These are phyloP conservation scores for Trichoderma reesei DNA, from an alignment of 495 filamentous ascomycete genomes.

Conservation along the genomic window DNA sequence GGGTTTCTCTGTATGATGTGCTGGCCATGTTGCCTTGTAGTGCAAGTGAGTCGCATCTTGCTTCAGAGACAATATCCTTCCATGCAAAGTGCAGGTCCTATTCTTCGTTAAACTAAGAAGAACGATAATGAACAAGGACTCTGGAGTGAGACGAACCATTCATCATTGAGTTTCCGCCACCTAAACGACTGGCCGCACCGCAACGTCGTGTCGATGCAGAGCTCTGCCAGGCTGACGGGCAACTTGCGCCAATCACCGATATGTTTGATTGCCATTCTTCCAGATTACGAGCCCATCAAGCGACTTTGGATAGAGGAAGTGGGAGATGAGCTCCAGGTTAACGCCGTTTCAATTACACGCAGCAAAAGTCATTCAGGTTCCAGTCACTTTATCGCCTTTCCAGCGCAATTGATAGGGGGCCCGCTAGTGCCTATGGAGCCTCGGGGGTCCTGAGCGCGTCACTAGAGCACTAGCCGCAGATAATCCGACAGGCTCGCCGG, in stretches of 20 bases:
- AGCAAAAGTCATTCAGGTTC: neutral
- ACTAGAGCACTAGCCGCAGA: slow-evolving; percentile 1
- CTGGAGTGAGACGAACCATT: slow-evolving; percentile 51
- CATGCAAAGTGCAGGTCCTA: slow-evolving; percentile 74
- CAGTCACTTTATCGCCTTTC: neutral
- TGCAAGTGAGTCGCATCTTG: slow-evolving; percentile 74
- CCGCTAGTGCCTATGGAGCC: neutral
- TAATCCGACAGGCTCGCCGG: slow-evolving; percentile 6
- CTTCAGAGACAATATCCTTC: slow-evolving; percentile 71
- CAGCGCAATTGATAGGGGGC: neutral
- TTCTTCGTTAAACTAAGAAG: neutral
- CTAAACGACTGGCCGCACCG: slow-evolving; percentile 89
- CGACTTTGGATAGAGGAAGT: neutral
- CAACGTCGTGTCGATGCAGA: slow-evolving; percentile 84
- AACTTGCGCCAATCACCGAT: slow-evolving; percentile 69
- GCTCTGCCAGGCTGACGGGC: slow-evolving; percentile 66
- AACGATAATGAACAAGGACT: neutral
- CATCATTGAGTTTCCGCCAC: slow-evolving; percentile 75
- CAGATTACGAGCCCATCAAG: neutral
- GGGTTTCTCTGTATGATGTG: slow-evolving; percentile 1
- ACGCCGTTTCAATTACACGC: neutral
- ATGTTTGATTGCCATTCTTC: slow-evolving; percentile 20
- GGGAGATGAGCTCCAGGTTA: neutral
- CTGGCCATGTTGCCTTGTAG: slow-evolving; percentile 62
- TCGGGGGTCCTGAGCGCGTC: neutral